Conservation (phyloP, 495 filamentous ascomycete genomes). For the Penicillium goetzii region DNA sequence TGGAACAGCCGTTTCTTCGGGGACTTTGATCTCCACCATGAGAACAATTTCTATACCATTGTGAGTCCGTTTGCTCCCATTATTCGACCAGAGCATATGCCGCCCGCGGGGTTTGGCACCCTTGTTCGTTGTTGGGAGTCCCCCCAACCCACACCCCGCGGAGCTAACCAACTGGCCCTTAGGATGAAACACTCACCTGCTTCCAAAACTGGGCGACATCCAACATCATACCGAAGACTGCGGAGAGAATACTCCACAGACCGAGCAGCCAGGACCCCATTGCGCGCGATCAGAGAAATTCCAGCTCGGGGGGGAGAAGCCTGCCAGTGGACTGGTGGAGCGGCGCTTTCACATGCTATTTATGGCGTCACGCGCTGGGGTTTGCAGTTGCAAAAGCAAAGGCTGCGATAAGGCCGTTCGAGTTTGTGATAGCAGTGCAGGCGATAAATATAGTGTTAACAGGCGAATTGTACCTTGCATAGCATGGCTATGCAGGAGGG, state of each 20-base stretch:
- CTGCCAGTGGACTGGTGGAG: conserved; percentile 13
- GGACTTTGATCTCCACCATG: conserved; percentile 48
- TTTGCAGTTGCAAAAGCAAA: not conserved
- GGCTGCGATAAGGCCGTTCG: not conserved
- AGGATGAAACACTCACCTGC: conserved; percentile 47
- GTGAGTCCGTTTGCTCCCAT: not conserved
- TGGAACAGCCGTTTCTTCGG: conserved; percentile 38
- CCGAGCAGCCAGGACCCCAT: conserved; percentile 32
- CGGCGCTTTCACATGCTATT: conserved; percentile 46
- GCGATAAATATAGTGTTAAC: not conserved
- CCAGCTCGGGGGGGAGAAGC: conserved; percentile 14
- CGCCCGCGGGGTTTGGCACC: not conserved
- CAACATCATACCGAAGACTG: conserved; percentile 57
- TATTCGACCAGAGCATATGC: no score
- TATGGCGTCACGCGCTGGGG: conserved; percentile 30
- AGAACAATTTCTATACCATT: conserved; percentile 35
- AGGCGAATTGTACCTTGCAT: not conserved
- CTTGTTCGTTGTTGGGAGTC: not conserved
- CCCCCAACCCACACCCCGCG: not conserved
- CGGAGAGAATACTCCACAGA: conserved; percentile 43
- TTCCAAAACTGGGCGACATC: conserved; percentile 70
- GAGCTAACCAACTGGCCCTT: not conserved
- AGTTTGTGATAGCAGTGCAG: not conserved
- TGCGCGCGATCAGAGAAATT: conserved; percentile 18
- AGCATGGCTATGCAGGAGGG: not conserved